phyloP scores from a whole-genome alignment of 805 yeast genomes.

The Dipodascopsis tothii region DNA sequence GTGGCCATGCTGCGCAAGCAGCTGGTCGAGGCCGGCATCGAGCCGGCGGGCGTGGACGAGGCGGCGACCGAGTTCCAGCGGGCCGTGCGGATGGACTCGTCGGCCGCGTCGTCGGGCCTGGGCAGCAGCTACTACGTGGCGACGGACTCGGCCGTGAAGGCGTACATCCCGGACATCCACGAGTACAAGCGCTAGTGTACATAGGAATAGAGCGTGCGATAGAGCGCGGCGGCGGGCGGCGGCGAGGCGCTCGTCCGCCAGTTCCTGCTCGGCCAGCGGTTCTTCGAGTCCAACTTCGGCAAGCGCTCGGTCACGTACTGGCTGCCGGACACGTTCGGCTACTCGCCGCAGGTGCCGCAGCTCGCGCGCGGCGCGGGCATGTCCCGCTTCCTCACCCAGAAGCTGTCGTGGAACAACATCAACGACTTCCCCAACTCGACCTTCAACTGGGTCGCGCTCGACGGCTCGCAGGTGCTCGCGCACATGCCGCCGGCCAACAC shows the following conservation, averaged over 20 bases:
- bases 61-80: background rate
- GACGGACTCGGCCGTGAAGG: background rate
- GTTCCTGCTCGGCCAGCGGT: constrained; percentile 82
- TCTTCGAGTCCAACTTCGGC: constrained; percentile 74
- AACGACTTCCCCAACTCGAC: constrained; percentile 83
- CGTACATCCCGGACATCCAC: background rate
- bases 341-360: constrained; percentile 92
- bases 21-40: constrained; percentile 3
- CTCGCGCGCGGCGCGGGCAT: constrained; percentile 81
- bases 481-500: constrained; percentile 99
- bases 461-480: constrained; percentile 76
- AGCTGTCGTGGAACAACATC: constrained; percentile 92
- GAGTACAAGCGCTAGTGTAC: background rate
- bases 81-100: background rate
- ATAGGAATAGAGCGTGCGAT: too few species aligned
- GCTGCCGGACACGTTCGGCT: constrained; percentile 97
- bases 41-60: constrained; percentile 1
- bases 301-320: constrained; percentile 68
- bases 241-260: constrained; percentile 90
- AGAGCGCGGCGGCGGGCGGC: too few species aligned
- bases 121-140: background rate
- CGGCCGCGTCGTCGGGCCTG: background rate
- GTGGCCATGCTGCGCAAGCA: constrained; percentile 5
- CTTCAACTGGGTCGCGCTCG: constrained; percentile 92
- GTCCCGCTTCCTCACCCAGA: constrained; percentile 81